Conservation (phyloP, 805 yeast genomes). For the Saccharomycodes ludwigii region DNA sequence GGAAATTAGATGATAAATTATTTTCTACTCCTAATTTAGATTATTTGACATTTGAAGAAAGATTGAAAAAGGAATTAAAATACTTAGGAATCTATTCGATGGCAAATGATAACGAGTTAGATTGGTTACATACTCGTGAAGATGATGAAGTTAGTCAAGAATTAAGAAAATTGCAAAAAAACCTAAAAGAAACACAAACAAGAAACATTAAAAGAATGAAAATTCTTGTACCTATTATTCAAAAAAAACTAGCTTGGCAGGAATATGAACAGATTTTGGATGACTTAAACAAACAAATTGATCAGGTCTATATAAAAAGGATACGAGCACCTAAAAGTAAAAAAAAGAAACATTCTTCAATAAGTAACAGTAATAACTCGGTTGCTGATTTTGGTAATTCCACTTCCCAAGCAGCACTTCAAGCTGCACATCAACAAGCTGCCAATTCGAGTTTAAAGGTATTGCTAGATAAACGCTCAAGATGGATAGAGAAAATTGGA, state of each 20-base stretch:
- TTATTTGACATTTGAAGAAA: slow-evolving; percentile 72
- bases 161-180: slow-evolving; percentile 57
- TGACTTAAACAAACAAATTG: slow-evolving; percentile 92
- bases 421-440: slow-evolving; percentile 47
- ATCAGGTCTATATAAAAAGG: slow-evolving; percentile 80
- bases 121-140: slow-evolving; percentile 69
- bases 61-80: slow-evolving; percentile 75
- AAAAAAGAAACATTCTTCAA: slow-evolving; percentile 26
- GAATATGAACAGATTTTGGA: slow-evolving; percentile 84
- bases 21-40: slow-evolving; percentile 36
- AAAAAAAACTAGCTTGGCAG: slow-evolving; percentile 88
- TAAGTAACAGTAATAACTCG: too few species aligned
- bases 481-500: slow-evolving; percentile 88
- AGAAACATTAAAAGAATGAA: slow-evolving; percentile 59
- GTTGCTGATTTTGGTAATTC: slow-evolving; percentile 4
- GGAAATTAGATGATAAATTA: slow-evolving; percentile 10
- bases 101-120: slow-evolving; percentile 26
- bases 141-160: slow-evolving; percentile 92
- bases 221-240: slow-evolving; percentile 55
- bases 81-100: slow-evolving; percentile 78
- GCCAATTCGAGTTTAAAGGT: slow-evolving; percentile 70
- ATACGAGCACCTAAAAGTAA: slow-evolving; percentile 53
- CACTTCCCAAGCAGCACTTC: slow-evolving; percentile 24
- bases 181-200: slow-evolving; percentile 46
- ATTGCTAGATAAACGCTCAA: slow-evolving; percentile 67